These are phyloP conservation scores for Xylaria grammica DNA, from an alignment of 495 filamentous ascomycete species.

Conservation along the genomic window DNA sequence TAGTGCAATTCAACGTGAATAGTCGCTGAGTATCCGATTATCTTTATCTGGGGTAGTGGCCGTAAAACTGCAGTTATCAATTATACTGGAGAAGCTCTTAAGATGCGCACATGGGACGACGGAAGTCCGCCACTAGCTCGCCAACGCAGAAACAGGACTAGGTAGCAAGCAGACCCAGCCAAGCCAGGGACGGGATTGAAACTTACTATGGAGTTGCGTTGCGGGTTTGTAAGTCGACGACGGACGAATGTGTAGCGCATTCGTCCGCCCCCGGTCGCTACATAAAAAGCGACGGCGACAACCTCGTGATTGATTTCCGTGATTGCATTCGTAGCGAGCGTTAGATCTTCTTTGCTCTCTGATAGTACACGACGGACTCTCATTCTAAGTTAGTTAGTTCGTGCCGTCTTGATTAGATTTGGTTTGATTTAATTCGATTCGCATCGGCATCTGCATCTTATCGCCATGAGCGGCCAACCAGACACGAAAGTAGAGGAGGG, in stretches of 20 bases:
- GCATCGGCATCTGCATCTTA: neutral
- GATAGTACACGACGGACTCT: neutral
- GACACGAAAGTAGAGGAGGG: slow-evolving; percentile 25
- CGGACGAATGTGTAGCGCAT: slow-evolving; percentile 6
- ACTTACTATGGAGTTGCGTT: too few relatives aligned
- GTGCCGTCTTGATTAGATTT: neutral
- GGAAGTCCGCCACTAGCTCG: slow-evolving; percentile 5
- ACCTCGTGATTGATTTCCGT: neutral
- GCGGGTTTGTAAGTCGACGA: neutral
- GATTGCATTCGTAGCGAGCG: slow-evolving; percentile 9
- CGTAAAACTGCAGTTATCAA: too few relatives aligned
- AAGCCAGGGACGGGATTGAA: too few relatives aligned
- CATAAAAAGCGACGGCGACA: neutral
- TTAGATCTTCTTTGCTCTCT: neutral
- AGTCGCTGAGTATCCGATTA: too few relatives aligned
- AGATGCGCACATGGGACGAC: neutral
- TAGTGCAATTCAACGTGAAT: too few relatives aligned
- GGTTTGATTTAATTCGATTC: slow-evolving; percentile 8
- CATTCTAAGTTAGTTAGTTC: neutral
- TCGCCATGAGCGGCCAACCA: slow-evolving; percentile 23
- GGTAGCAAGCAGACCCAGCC: slow-evolving; percentile 1
- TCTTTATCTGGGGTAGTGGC: too few relatives aligned
- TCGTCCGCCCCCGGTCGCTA: slow-evolving; percentile 4
- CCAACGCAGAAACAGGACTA: neutral
- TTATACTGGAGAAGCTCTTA: too few relatives aligned